Percentiles rank a stretch among this genome's conserved stretches.
These are phyloP conservation scores for Colletotrichum sp. DNA, from an alignment of 2,329 filamentous ascomycete genomes.

Conservation along the genomic window DNA sequence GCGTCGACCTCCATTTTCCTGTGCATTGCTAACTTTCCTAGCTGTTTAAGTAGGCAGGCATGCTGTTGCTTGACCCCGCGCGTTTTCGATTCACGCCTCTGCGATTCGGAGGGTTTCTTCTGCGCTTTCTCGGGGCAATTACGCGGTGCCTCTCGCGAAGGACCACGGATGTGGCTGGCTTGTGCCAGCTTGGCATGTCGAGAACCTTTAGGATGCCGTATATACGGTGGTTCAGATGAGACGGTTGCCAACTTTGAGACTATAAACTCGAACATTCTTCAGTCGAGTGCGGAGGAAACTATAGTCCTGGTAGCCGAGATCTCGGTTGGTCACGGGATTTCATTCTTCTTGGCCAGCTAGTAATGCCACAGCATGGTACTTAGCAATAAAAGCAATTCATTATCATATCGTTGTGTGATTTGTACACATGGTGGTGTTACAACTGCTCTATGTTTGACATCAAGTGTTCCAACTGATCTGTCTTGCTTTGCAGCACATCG, in stretches of 20 bases:
- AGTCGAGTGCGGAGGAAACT: not conserved
- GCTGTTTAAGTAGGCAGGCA: constrained; percentile 8
- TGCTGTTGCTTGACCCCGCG: not conserved
- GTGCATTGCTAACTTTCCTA: not conserved
- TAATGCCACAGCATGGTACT: not conserved
- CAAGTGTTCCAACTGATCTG: constrained; percentile 56
- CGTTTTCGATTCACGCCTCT: not conserved
- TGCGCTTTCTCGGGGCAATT: not conserved
- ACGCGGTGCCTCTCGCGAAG: not conserved
- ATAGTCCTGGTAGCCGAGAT: not conserved
- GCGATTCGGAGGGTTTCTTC: not conserved
- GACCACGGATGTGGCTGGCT: not conserved
- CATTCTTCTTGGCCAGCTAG: not conserved
- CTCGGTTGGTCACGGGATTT: not conserved
- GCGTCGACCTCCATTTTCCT: fast-evolving
- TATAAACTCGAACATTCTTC: not conserved
- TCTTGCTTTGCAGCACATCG: constrained; percentile 41
- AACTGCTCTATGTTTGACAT: constrained; percentile 65
- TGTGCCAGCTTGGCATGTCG: not conserved
- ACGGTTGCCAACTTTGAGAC: not conserved
- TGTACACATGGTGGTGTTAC: constrained; percentile 32
- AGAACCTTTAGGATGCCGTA: not conserved
- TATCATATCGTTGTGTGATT: not conserved
- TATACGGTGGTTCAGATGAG: not conserved
- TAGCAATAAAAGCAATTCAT: constrained; percentile 2